These are phyloP conservation scores for Gymnopilus junonius DNA, from an alignment of 768 basidiomycete genomes.

Conservation along the genomic window DNA sequence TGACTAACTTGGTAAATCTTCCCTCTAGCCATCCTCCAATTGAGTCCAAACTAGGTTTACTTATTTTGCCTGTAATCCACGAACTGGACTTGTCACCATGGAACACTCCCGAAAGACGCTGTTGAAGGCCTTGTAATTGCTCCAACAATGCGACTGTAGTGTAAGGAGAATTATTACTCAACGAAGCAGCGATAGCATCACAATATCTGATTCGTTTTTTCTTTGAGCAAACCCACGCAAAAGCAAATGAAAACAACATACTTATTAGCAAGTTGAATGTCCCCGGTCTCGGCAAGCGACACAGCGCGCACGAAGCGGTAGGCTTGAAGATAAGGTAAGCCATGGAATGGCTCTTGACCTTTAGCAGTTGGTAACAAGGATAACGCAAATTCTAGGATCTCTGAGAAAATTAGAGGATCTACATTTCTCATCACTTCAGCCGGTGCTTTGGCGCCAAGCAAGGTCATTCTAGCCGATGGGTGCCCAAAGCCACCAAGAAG, in stretches of 20 bases:
- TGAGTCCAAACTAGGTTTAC: conserved; percentile 90
- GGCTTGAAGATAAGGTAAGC: conserved; percentile 85
- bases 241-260: conserved; percentile 33
- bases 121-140: conserved; percentile 77
- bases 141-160: conserved; percentile 69
- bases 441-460: conserved; percentile 75
- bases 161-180: conserved; percentile 67
- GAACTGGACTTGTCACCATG: conserved; percentile 78
- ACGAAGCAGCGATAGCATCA: conserved; percentile 79
- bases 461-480: conserved; percentile 65
- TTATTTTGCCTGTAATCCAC: conserved; percentile 87
- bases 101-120: conserved; percentile 76
- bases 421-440: conserved; percentile 62
- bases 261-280: conserved; percentile 78
- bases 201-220: conserved; percentile 70
- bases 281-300: conserved; percentile 80
- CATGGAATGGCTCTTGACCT: conserved; percentile 85
- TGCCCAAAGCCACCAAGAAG: conserved; percentile 72
- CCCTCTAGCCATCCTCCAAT: conserved; percentile 93
- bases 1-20: conserved; percentile 91
- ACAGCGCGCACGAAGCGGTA: conserved; percentile 84
- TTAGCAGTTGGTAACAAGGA: conserved; percentile 74
- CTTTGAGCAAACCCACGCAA: background rate
- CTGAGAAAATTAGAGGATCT: conserved; percentile 84
- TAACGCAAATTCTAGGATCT: conserved; percentile 90